A percentile compares a stretch with the other conserved stretches of the same genome.
Conservation (phyloP, 2,329 filamentous ascomycete species). For the Metarhizium anisopliae region DNA sequence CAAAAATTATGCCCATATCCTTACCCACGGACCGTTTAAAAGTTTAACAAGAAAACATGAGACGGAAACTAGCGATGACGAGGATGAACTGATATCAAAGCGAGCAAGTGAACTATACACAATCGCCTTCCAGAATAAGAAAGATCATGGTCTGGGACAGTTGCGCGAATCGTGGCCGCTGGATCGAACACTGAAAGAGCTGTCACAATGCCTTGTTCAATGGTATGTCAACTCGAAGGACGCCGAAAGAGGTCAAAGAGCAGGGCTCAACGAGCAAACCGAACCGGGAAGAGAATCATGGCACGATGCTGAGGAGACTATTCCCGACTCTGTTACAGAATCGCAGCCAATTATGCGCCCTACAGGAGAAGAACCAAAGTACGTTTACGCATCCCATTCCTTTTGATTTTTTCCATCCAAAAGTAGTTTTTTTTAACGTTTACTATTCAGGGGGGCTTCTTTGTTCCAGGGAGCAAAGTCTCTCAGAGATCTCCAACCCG, state of each 20-base stretch:
- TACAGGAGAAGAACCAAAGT: not conserved
- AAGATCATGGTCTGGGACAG: constrained; percentile 4
- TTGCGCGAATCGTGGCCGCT: constrained; percentile 13
- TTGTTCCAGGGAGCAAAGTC: constrained; percentile 13
- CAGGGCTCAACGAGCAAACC: not conserved
- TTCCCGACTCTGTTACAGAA: constrained; percentile 12
- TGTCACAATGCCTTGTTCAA: constrained; percentile 12
- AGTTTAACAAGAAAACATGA: constrained; percentile 11
- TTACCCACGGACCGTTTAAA: constrained; percentile 16
- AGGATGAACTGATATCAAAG: not conserved
- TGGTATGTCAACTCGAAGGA: constrained; percentile 8
- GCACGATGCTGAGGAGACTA: constrained; percentile 5
- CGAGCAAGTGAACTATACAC: not conserved
- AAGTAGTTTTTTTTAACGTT: not conserved
- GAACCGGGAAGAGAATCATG: not conserved
- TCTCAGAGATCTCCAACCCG: constrained; percentile 11
- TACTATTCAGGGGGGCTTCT: not conserved
- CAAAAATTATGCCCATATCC: constrained; percentile 6
- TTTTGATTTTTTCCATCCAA: not conserved
- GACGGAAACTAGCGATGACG: not conserved
- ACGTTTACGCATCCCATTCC: not conserved
- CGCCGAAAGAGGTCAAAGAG: not conserved
- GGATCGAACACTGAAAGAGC: constrained; percentile 9
- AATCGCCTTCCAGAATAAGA: not conserved
- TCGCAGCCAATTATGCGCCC: constrained; percentile 17